Evolutionary conservation across 345 rosid genomes (phyloP), one percentile per base, ranked within the genome.

Genomic region (Erysimum cheiranthoides): DNA sequence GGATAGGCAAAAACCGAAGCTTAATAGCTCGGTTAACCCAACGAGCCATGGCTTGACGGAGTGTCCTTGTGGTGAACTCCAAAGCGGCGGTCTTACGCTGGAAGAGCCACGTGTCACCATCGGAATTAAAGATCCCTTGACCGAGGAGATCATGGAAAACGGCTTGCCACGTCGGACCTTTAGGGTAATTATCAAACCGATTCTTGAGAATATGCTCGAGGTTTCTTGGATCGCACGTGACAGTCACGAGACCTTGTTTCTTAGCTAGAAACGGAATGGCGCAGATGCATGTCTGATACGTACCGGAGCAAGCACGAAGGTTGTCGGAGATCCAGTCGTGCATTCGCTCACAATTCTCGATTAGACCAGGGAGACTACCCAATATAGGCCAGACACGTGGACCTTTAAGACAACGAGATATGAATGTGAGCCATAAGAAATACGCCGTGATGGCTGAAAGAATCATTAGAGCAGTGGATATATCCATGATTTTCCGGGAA

Each of bases 311-410:
- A 13, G 94, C 98, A 5, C 84, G 91, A 35, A 92, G 98, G 76
- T 90, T 95, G 79, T 92, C 97, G 78, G 85, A 82, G 87, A 95
- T 95, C 99, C 98, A 95, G 78, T 95, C 99, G 50, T 92, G 99
- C 90, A 95, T 65, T 50, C 98, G 88, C 71, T 92, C 97, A 66
- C 87, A 83, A 36, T 95, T 95, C 85, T 90, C 88, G 59, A 95
- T 84, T 64, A 95, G 74, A 10, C 97, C 98, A 1, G 99, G 98
- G 5, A 95, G 93, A 79, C 98, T 95, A 32, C 99, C 99, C 74
- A 92, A 46, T 38, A 95, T 49, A 3, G 96, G 94, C 96, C 96
- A 92, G 21, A 92, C 99, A 66, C 93, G 88, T 60, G 98, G 99
- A 75, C 98, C 99, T 64, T 79, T 85, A 8, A 88, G 68, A 12